Percentiles rank a stretch among this genome's conserved stretches.
These are phyloP conservation scores for Mucor sp. DNA, from an alignment of 371 early-diverging fungal genomes.

Conservation along the genomic window DNA sequence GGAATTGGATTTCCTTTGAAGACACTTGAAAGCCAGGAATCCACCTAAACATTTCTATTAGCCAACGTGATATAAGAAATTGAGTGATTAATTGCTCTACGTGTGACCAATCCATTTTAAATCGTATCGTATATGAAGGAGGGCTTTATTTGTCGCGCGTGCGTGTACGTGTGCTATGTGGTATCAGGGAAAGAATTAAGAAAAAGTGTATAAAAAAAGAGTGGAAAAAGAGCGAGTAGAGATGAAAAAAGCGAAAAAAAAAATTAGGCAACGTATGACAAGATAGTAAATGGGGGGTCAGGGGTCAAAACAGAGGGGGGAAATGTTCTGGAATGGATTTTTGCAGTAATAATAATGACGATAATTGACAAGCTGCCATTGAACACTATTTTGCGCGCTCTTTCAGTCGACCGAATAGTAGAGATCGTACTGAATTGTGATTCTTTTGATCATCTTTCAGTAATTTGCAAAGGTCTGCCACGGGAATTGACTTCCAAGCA, in stretches of 20 bases:
- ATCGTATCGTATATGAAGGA: not conserved
- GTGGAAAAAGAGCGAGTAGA: not conserved
- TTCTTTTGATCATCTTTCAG: slow-evolving; percentile 28
- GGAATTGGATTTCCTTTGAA: slow-evolving; percentile 7
- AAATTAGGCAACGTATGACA: not conserved
- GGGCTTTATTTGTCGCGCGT: not conserved
- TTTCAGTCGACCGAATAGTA: slow-evolving; percentile 14
- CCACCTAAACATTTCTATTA: not conserved
- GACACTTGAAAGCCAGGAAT: slow-evolving; percentile 7
- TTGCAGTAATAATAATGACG: not conserved
- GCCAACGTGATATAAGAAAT: not conserved
- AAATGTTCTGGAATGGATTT: not conserved
- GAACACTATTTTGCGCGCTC: not conserved
- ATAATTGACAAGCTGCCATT: not conserved
- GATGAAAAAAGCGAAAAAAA: not conserved
- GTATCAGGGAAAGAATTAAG: not conserved
- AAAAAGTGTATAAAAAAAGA: not conserved
- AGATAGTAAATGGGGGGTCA: not conserved
- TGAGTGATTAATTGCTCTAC: not conserved
- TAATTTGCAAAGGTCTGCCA: slow-evolving; percentile 25
- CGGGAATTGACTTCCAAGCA: slow-evolving; percentile 37
- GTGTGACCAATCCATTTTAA: slow-evolving; percentile 7
- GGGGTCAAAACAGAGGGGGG: not conserved
- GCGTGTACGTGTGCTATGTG: not conserved
- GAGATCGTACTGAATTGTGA: slow-evolving; percentile 8